phyloP scores from a whole-genome alignment of 2,329 filamentous ascomycete genomes.

The Pseudogymnoascus sp. region DNA sequence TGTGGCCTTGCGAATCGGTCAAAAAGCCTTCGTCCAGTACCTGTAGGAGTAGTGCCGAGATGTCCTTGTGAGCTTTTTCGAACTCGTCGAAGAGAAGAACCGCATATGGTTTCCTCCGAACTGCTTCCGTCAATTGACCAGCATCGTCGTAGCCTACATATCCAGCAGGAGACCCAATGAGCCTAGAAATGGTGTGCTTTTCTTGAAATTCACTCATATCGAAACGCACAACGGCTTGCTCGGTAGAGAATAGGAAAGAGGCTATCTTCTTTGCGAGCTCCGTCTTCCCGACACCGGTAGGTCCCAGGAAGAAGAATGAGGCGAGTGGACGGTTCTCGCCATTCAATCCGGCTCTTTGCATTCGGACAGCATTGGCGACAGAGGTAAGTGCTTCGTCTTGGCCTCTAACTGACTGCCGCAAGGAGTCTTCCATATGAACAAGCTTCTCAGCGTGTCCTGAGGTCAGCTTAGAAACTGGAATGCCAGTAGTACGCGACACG shows the following conservation, averaged over 20 bases:
- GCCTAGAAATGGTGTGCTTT: slow-evolving; percentile 86
- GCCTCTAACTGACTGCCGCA: slow-evolving; percentile 76
- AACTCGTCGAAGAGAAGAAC: slow-evolving; percentile 95
- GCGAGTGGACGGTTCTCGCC: slow-evolving; percentile 87
- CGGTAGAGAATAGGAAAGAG: slow-evolving; percentile 84
- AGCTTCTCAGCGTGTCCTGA: slow-evolving; percentile 91
- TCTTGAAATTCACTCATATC: slow-evolving; percentile 99
- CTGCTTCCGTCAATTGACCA: slow-evolving; percentile 90
- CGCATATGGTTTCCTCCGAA: slow-evolving; percentile 89
- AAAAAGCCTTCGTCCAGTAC: slow-evolving; percentile 95
- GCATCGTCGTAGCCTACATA: slow-evolving; percentile 97
- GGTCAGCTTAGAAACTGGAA: slow-evolving; percentile 86
- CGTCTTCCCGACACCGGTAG: slow-evolving; percentile 94
- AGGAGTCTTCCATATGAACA: slow-evolving; percentile 87
- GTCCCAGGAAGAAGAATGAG: slow-evolving; percentile 95
- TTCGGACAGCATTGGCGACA: slow-evolving; percentile 84
- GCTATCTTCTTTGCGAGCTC: slow-evolving; percentile 96
- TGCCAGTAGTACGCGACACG: slow-evolving; percentile 84
- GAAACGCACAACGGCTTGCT: slow-evolving; percentile 83
- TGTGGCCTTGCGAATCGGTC: slow-evolving; percentile 91
- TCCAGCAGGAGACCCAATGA: slow-evolving; percentile 88
- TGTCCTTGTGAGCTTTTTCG: slow-evolving; percentile 93
- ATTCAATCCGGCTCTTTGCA: slow-evolving; percentile 86
- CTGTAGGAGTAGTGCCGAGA: slow-evolving; percentile 83
- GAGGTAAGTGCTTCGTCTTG: slow-evolving; percentile 90